These are phyloP conservation scores for Glutinoglossum americanum DNA, from an alignment of 495 filamentous ascomycete species.

Conservation along the genomic window DNA sequence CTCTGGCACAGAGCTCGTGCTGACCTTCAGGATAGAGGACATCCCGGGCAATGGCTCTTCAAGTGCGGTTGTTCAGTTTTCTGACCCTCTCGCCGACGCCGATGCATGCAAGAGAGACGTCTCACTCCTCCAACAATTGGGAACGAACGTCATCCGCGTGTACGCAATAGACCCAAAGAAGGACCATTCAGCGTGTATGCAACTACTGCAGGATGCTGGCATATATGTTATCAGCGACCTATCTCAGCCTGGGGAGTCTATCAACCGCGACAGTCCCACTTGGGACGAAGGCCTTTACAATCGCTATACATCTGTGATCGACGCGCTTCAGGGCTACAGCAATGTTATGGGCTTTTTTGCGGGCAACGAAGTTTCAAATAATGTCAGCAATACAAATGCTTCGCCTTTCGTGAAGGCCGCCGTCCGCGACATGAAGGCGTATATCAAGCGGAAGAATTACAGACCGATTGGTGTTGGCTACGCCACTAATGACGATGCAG, in stretches of 20 bases:
- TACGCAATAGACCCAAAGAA: slow-evolving; percentile 69
- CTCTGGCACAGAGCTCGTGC: background rate
- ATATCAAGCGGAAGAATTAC: slow-evolving; percentile 63
- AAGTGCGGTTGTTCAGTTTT: slow-evolving; percentile 21
- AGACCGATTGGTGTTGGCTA: slow-evolving; percentile 78
- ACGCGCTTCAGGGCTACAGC: slow-evolving; percentile 53
- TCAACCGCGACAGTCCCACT: slow-evolving; percentile 53
- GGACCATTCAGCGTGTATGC: slow-evolving; percentile 75
- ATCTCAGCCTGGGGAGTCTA: slow-evolving; percentile 54
- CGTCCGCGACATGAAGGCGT: slow-evolving; percentile 44
- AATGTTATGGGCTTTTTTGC: slow-evolving; percentile 93
- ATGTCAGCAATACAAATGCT: slow-evolving; percentile 55
- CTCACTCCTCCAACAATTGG: slow-evolving; percentile 50
- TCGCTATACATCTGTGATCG: slow-evolving; percentile 67
- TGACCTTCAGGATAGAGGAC: slow-evolving; percentile 21
- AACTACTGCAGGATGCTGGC: slow-evolving; percentile 55
- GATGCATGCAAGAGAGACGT: slow-evolving; percentile 59
- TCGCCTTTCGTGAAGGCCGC: slow-evolving; percentile 92
- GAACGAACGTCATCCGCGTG: slow-evolving; percentile 79
- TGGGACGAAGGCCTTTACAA: slow-evolving; percentile 60
- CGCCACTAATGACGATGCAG: slow-evolving; percentile 73
- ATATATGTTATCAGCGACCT: slow-evolving; percentile 92
- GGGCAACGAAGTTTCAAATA: slow-evolving; percentile 86
- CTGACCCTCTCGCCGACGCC: slow-evolving; percentile 50
- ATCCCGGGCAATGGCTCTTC: slow-evolving; percentile 21